Evolutionary conservation across 2,329 filamentous ascomycete genomes (phyloP).

Genomic region (Apiospora hydei): DNA sequence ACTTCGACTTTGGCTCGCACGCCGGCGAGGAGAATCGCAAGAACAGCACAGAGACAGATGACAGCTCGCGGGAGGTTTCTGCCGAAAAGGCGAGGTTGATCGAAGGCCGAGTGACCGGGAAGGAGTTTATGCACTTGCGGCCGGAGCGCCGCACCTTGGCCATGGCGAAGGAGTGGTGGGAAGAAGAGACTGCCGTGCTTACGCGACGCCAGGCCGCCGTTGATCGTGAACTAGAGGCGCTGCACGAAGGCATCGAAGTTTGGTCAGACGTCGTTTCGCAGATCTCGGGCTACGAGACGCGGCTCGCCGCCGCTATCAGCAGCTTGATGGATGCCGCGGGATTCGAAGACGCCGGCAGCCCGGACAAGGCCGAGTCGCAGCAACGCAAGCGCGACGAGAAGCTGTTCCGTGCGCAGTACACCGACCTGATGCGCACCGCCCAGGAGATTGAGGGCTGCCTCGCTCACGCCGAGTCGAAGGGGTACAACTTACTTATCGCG

Average conservation of each 20-base stretch:
- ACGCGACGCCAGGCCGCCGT: slow-evolving; percentile 62
- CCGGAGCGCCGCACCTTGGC: slow-evolving; percentile 71
- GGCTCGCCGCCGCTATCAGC: slow-evolving; percentile 32
- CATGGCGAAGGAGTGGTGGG: slow-evolving; percentile 77
- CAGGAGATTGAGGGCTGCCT: slow-evolving; percentile 61
- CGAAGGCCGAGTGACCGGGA: slow-evolving; percentile 21
- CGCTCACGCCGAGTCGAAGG: slow-evolving; percentile 62
- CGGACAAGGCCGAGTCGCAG: slow-evolving; percentile 42
- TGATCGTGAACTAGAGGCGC: slow-evolving; percentile 67
- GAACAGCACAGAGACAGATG: slow-evolving; percentile 27
- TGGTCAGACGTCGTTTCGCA: slow-evolving; percentile 70
- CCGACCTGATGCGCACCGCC: slow-evolving; percentile 64
- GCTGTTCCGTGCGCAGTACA: slow-evolving; percentile 55
- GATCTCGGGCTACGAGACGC: slow-evolving; percentile 69
- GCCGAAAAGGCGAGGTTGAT: slow-evolving; percentile 43
- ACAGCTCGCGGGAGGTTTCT: slow-evolving; percentile 30
- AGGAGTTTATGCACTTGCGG: slow-evolving; percentile 66
- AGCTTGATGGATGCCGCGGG: slow-evolving; percentile 18
- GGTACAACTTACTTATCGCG: slow-evolving; percentile 78
- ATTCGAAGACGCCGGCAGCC: neutral
- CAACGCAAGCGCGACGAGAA: slow-evolving; percentile 45
- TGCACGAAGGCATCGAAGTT: slow-evolving; percentile 70
- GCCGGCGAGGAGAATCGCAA: slow-evolving; percentile 20
- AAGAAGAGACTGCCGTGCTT: slow-evolving; percentile 65
- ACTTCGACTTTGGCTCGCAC: slow-evolving; percentile 34